phyloP scores from a whole-genome alignment of 768 basidiomycete genomes.

The Lepiota venenata region DNA sequence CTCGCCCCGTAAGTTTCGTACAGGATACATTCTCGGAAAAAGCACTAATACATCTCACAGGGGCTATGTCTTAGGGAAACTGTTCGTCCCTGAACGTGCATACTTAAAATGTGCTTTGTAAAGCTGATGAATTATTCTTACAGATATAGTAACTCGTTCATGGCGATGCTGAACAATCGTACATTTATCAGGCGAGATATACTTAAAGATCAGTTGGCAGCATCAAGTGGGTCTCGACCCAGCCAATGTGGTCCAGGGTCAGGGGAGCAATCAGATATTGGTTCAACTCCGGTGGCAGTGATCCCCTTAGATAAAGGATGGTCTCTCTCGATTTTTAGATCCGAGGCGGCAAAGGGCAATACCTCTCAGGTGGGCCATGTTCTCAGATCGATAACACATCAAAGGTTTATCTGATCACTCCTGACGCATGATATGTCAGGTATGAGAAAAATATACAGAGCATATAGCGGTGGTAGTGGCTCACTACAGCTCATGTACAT shows the following conservation, averaged over 20 bases:
- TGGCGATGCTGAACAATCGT: not conserved
- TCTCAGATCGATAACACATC: too few relatives aligned
- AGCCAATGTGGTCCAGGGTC: not conserved
- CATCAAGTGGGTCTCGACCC: not conserved
- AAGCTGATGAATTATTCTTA: not conserved
- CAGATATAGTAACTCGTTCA: not conserved
- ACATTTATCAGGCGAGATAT: not conserved
- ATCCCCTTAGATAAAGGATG: too few relatives aligned
- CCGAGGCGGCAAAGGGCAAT: too few relatives aligned
- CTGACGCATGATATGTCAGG: too few relatives aligned
- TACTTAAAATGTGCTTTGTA: not conserved
- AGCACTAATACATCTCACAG: not conserved
- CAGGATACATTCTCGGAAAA: not conserved
- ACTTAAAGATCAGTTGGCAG: not conserved
- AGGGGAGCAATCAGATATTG: too few relatives aligned
- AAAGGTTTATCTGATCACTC: too few relatives aligned
- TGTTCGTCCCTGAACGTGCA: not conserved
- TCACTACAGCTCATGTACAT: too few relatives aligned
- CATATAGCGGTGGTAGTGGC: too few relatives aligned
- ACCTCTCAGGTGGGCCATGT: too few relatives aligned
- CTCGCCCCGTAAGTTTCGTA: conserved; percentile 2
- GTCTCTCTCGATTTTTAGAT: too few relatives aligned
- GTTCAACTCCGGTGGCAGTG: too few relatives aligned
- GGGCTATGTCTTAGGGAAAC: conserved; percentile 3
- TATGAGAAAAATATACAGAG: too few relatives aligned